Evolutionary conservation across 345 rosid species (phyloP).

Genomic region (Fremontodendron californicum): DNA sequence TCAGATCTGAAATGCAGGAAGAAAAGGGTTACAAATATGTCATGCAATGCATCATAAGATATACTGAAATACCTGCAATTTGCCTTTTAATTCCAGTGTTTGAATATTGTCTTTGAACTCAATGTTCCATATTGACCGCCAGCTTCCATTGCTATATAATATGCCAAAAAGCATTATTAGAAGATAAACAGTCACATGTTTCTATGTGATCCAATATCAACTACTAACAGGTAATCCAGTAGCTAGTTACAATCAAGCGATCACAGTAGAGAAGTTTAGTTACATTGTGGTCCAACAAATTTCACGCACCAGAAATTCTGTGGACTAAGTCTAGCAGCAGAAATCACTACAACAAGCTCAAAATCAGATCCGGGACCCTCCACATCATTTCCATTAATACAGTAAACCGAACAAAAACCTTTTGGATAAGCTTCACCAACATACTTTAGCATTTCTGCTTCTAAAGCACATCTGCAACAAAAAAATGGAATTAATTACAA

Average conservation of each 20-base stretch:
- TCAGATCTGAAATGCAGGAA: conserved; percentile 7
- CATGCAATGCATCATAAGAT: not conserved
- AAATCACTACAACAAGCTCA: conserved; percentile 83
- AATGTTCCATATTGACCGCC: conserved; percentile 90
- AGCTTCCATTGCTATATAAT: conserved; percentile 74
- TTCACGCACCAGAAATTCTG: conserved; percentile 85
- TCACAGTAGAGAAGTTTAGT: not conserved
- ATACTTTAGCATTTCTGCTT: conserved; percentile 78
- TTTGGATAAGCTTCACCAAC: conserved; percentile 89
- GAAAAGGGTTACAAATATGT: not conserved
- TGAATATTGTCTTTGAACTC: conserved; percentile 77
- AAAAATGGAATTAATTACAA: conserved; percentile 6
- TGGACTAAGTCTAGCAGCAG: conserved; percentile 82
- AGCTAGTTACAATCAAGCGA: not conserved
- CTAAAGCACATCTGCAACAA: conserved; percentile 65
- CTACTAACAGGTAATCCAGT: not conserved
- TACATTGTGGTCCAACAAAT: conserved; percentile 6
- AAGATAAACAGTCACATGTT: not conserved
- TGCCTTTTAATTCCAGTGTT: conserved; percentile 66
- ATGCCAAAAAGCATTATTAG: conserved; percentile 13
- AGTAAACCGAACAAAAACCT: conserved; percentile 78
- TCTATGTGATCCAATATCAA: not conserved
- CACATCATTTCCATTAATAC: conserved; percentile 68
- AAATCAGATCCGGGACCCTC: conserved; percentile 86
- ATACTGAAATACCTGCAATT: conserved; percentile 77